These are phyloP conservation scores for Halteria grandinella DNA, from an alignment of 73 alveolate species.

Conservation along the genomic window DNA sequence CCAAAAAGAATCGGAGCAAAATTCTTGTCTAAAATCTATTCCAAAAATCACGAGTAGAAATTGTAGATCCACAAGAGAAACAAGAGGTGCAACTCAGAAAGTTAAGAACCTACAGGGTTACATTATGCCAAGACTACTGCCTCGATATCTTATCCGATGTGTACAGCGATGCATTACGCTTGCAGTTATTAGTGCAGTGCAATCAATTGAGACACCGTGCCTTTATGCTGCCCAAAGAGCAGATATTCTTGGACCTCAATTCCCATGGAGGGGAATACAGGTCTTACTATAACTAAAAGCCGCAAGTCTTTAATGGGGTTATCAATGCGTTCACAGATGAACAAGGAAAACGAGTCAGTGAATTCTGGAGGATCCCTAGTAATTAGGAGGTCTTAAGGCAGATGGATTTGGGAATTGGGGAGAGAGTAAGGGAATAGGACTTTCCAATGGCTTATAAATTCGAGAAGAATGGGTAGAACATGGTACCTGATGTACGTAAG, in stretches of 20 bases:
- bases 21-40: conserved; percentile 16
- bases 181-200: conserved; percentile 1
- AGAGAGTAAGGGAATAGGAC: too few relatives aligned
- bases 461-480: too few relatives aligned
- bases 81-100: conserved; percentile 18
- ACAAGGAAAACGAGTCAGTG: background rate
- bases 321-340: conserved; percentile 24
- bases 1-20: conserved; percentile 29
- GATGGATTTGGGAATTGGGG: too few relatives aligned
- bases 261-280: too few relatives aligned
- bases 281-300: too few relatives aligned
- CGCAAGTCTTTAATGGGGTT: too few relatives aligned
- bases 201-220: conserved; percentile 24
- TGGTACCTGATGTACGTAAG: too few relatives aligned
- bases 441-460: too few relatives aligned
- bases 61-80: conserved; percentile 3
- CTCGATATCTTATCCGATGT: conserved; percentile 37
- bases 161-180: conserved; percentile 34
- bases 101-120: conserved; percentile 33
- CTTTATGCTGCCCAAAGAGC: conserved; percentile 29
- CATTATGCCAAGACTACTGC: conserved; percentile 47
- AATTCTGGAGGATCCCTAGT: conserved; percentile 46
- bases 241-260: background rate
- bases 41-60: background rate
- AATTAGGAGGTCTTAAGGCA: conserved; percentile 18